Evolutionary conservation across 2,329 filamentous ascomycete species (phyloP), one percentile per base, ranked within the genome.

Genomic region (Cytospora leucostoma): DNA sequence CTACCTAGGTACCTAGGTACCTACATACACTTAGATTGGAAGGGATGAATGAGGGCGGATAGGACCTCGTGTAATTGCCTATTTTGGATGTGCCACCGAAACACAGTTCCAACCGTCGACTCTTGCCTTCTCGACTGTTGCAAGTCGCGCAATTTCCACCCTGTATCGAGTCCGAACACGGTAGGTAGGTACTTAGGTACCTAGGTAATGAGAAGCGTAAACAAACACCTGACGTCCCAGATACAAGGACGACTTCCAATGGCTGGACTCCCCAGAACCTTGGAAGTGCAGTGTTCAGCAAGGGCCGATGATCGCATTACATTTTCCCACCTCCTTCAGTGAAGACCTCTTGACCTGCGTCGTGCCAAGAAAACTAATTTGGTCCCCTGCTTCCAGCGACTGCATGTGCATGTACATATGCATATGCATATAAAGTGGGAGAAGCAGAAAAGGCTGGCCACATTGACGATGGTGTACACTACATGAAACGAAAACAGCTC

Each of bases 31-130:
- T 50, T 35, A 13, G 38, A 47, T 32, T 32, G 59, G 55, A 65
- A 62, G 44, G 50, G 17, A 54, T 27, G 44, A 47, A 47, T n/a
- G 44, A 47, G 51, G n/a, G 55, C 38, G 27, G 35, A 37, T 32
- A 35, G 27, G 55, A 19, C 21, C 51, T 47, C 47, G 55, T 65
- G 63, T 37, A 6, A 62, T 59, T 62, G 40, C 51, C 35, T 19
- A n/a, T 47, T 47, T 21, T 21, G 44, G n/a, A 19, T 21, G 44
- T 21, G 3, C 44, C 44, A 47, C 44, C 21, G n/a, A 47, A 47
- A 47, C 44, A 27, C 27, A 27, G 44, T n/a, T 21, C n/a, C 19
- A 47, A 19, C n/a, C n/a, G n/a, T 21, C n/a, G 44, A 47, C 44
- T 47, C n/a, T 47, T 47, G 2, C 40, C 7, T n/a, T 8, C 17